Evolutionary conservation across 306 rosid species (phyloP).

Genomic region (Aeschynomene evenia): DNA sequence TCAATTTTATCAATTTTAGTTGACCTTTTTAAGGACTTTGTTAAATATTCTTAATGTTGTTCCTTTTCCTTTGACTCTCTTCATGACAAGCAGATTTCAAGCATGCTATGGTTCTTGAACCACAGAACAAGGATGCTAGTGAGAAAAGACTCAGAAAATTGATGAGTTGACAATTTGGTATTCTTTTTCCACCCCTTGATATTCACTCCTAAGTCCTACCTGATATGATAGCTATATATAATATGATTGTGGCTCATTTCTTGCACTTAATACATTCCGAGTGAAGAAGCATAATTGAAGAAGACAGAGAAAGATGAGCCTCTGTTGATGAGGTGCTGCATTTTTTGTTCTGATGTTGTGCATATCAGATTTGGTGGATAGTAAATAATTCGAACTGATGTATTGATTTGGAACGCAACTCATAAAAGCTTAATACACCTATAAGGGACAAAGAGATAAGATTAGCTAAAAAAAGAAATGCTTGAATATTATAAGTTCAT

Average conservation of each 20-base stretch:
- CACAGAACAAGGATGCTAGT: constrained; percentile 63
- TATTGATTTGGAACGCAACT: too few species aligned
- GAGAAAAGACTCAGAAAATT: constrained; percentile 59
- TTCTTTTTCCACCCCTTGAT: background rate
- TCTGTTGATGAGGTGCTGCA: background rate
- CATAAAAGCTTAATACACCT: too few species aligned
- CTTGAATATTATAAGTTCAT: too few species aligned
- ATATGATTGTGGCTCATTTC: too few species aligned
- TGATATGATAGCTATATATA: too few species aligned
- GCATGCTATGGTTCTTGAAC: constrained; percentile 72
- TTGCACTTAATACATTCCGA: too few species aligned
- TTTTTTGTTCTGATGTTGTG: constrained; percentile 21
- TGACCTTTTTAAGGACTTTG: too few species aligned
- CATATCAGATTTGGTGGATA: too few species aligned
- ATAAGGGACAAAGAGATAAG: too few species aligned
- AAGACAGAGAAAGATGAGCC: background rate
- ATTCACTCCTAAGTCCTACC: background rate
- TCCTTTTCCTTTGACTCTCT: background rate
- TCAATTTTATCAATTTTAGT: too few species aligned
- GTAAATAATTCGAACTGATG: too few species aligned
- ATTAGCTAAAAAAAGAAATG: too few species aligned
- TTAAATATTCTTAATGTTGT: background rate
- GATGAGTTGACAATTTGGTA: constrained; percentile 35
- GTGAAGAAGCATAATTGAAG: background rate
- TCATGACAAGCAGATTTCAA: constrained; percentile 55